These are phyloP conservation scores for Penstemon davidsonii DNA, from an alignment of 257 asterid genomes.

Conservation along the genomic window DNA sequence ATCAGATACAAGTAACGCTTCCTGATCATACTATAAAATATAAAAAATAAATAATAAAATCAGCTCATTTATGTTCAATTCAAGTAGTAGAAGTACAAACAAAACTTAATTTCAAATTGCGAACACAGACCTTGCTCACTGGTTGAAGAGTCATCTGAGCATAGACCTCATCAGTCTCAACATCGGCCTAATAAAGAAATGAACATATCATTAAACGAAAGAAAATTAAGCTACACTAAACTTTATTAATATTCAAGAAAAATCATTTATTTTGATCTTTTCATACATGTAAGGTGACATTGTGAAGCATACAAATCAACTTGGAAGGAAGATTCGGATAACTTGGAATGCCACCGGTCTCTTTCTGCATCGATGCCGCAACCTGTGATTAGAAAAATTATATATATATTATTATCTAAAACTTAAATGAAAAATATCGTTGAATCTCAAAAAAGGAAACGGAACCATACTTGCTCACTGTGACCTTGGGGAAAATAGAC, in stretches of 20 bases:
- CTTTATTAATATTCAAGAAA: too few relatives aligned
- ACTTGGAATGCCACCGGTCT: slow-evolving; percentile 79
- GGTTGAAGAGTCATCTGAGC: slow-evolving; percentile 99
- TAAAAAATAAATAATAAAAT: too few relatives aligned
- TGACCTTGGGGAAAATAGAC: slow-evolving; percentile 98
- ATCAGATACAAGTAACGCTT: slow-evolving; percentile 81
- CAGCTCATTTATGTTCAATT: background rate
- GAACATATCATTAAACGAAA: background rate
- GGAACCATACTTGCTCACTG: slow-evolving; percentile 80
- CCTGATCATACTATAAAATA: slow-evolving; percentile 73
- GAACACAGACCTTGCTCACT: slow-evolving; percentile 55
- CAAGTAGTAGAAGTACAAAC: background rate
- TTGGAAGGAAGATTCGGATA: slow-evolving; percentile 96
- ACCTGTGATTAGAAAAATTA: slow-evolving; percentile 42
- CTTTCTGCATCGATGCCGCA: slow-evolving; percentile 97
- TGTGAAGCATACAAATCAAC: slow-evolving; percentile 84
- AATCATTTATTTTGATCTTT: background rate
- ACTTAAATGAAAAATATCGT: background rate
- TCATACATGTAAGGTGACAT: slow-evolving; percentile 88
- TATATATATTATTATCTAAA: slow-evolving; percentile 3
- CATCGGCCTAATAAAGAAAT: slow-evolving; percentile 69
- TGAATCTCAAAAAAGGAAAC: slow-evolving; percentile 6
- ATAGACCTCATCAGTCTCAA: slow-evolving; percentile 94
- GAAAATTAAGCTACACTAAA: background rate
- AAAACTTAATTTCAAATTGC: background rate